Evolutionary conservation across 78 protist species (phyloP), one percentile per base, ranked within the genome.

Genomic region (Chrysochromulina tobinii): DNA sequence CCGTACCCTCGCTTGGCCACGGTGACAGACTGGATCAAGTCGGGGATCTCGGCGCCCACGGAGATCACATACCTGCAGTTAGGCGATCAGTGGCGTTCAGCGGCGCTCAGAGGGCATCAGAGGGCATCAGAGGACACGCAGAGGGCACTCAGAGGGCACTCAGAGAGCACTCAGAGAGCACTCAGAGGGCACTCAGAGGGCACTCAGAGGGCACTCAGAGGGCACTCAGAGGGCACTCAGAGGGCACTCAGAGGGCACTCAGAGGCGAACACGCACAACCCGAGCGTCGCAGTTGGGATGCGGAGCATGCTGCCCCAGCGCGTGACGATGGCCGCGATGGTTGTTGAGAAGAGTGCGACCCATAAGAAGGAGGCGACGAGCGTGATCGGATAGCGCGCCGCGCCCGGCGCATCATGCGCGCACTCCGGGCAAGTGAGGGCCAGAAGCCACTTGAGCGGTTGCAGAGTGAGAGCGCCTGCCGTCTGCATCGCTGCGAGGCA

Each of bases 21-120:
- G 57, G 87, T 79, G 51, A 89, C 87, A 20, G 92, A 89, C 59
- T 81, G 87, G 50, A 79, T 79, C 53, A 51, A 17, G 51, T 89
- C 92, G 7, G 92, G 92, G 38, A 89, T 73, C 51, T 89, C 92
- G 7, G 92, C 92, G 73, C 87, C 92, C 20, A 89, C 48, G 38
- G 86, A 57, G 92, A 89, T 89, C 69, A 89, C 5, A 23, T 69
- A 69, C 64, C 64, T 59, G 64, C 38, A 38, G 38, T 38, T 38
- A 38, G 38, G 38, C 38, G 38, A 38, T 38, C 38, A 38, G 38
- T 38, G 38, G 38, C 38, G 38, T 38, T 38, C 38, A 38, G 38
- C 38, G 38, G 38, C 38, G 38, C 38, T 38, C 38, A 38, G 38
- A 38, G 38, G 38, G 38, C 38, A 38, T 38, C 38, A 38, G 38